phyloP scores from a whole-genome alignment of 108 stramenopile species.

The Nitzschia sp. region DNA sequence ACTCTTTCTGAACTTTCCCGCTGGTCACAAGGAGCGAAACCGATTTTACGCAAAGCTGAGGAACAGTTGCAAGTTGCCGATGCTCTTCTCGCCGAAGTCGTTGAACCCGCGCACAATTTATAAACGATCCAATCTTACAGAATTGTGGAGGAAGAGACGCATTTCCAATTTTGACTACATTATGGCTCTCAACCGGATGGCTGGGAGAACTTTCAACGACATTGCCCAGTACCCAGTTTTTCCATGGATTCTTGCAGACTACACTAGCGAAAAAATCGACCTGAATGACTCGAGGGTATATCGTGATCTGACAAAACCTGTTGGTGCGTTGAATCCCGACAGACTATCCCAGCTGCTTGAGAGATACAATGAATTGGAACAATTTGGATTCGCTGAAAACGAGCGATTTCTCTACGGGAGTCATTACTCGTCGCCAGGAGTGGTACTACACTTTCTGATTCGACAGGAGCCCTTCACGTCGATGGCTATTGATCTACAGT shows the following conservation, averaged over 20 bases:
- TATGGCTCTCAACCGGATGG: slow-evolving; percentile 91
- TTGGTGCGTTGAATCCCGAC: slow-evolving; percentile 89
- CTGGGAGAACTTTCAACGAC: slow-evolving; percentile 95
- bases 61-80: slow-evolving; percentile 76
- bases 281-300: slow-evolving; percentile 75
- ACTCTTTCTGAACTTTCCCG: slow-evolving; percentile 86
- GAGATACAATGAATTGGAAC: slow-evolving; percentile 73
- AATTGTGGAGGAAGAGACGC: slow-evolving; percentile 75
- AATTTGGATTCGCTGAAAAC: slow-evolving; percentile 71
- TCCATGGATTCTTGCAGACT: slow-evolving; percentile 96
- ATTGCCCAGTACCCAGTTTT: slow-evolving; percentile 96
- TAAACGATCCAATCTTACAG: slow-evolving; percentile 68
- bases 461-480: slow-evolving; percentile 89
- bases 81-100: slow-evolving; percentile 76
- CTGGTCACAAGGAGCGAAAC: slow-evolving; percentile 73
- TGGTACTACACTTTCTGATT: slow-evolving; percentile 80
- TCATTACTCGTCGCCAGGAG: slow-evolving; percentile 95
- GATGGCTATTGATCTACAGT: slow-evolving; percentile 90
- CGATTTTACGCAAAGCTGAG: slow-evolving; percentile 78
- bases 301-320: slow-evolving; percentile 92
- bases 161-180: slow-evolving; percentile 79
- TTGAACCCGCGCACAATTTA: slow-evolving; percentile 78
- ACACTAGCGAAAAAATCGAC: slow-evolving; percentile 74
- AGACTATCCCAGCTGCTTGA: slow-evolving; percentile 71
- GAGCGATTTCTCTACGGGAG: slow-evolving; percentile 91